phyloP scores from a whole-genome alignment of 148 eudicot genomes.

The Rhododendron henanense region DNA sequence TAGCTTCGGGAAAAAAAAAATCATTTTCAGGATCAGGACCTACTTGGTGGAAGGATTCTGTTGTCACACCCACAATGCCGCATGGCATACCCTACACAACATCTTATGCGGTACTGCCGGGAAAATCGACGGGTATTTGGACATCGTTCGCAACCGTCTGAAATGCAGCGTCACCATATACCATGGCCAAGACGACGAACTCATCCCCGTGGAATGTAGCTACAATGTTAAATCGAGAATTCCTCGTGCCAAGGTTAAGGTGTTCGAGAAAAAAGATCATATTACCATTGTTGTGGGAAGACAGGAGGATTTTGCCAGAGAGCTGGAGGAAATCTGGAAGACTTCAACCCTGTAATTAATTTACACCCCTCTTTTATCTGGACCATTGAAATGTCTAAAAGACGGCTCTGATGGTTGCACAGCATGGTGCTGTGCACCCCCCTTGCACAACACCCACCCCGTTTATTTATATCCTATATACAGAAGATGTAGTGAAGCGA shows the following conservation, averaged over 20 bases:
- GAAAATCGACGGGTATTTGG: background rate
- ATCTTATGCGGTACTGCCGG: background rate
- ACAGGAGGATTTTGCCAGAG: background rate
- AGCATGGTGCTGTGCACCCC: no score
- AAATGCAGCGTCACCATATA: background rate
- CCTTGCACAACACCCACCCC: no score
- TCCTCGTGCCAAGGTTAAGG: background rate
- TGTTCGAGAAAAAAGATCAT: background rate
- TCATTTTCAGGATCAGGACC: background rate
- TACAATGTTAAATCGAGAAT: background rate
- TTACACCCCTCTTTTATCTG: background rate
- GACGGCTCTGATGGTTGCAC: no score
- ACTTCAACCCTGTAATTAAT: background rate
- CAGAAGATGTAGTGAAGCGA: background rate
- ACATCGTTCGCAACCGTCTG: background rate
- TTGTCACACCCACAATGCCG: background rate
- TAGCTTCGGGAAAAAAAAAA: background rate
- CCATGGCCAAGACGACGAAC: background rate
- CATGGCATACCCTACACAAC: constrained; percentile 5
- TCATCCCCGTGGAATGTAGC: background rate
- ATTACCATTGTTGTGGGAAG: background rate
- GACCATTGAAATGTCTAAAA: no score
- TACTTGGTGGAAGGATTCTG: background rate
- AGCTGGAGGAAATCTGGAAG: constrained; percentile 5
- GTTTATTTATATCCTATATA: background rate